Evolutionary conservation across 441 rosid genomes (phyloP), one percentile per base, ranked within the genome.

Genomic region (Hura crepitans): DNA sequence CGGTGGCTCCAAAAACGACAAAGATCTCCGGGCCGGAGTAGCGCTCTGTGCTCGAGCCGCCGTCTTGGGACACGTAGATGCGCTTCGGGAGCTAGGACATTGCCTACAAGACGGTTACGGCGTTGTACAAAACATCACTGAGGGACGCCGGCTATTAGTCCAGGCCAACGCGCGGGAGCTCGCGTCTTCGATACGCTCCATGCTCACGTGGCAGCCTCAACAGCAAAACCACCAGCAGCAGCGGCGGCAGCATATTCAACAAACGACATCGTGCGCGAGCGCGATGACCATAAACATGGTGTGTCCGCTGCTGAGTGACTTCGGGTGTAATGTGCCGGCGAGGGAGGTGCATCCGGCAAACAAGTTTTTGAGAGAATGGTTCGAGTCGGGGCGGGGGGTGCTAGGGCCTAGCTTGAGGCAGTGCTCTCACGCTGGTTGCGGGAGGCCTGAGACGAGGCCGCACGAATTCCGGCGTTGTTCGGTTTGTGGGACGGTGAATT

Each of bases 21-120:
- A 86, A 65, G 85, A 89, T 51, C 85, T 88, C 49, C 84, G 84
- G 5, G 92, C 98, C 35, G 97, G 96, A 0, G 92, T 89, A 8
- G 87, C 93, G 4, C 77, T 93, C 1, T 89, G 96, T 68, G 89
- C 93, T 2, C 85, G 93, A 45, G 92, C 98, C 0, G 89, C 97
- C 15, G 78, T 71, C 43, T 74, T 89, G 20, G 98, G 96, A 51
- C 88, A 93, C 77, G 72, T 89, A 11, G 95, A 89, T 56, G 96
- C 96, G 12, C 77, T 89, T 0, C 84, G 96, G 1, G 98, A 93
- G 82, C 83, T 91, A 14, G 98, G 96, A 45, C 96, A 93, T 79
- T 91, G 95, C 69, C 79, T 93, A 1, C 96, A 87, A 72, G 98
- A 93, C 77, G 98, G 98, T n/a, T 93, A 91, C 75, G 97, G 97